These are phyloP conservation scores for Penicillium diatomitis DNA, from an alignment of 495 filamentous ascomycete species.

Conservation along the genomic window DNA sequence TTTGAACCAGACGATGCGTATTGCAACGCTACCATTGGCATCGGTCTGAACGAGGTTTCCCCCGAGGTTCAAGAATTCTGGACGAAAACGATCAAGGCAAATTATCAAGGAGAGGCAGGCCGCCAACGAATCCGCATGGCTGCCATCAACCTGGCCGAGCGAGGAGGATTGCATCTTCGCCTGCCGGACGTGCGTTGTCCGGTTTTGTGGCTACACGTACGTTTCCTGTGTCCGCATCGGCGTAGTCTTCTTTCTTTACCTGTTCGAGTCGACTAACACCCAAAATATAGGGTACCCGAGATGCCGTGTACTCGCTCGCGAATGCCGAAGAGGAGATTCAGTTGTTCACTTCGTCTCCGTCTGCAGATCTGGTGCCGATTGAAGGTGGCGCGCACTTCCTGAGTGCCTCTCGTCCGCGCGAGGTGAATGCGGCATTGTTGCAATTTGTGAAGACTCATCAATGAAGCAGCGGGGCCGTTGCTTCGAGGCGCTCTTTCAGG, in stretches of 20 bases:
- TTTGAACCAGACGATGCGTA: constrained; percentile 48
- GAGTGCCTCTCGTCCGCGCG: constrained; percentile 27
- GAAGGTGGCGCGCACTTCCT: constrained; percentile 51
- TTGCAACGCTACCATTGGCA: constrained; percentile 44
- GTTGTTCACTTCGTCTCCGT: constrained; percentile 42
- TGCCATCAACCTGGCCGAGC: constrained; percentile 44
- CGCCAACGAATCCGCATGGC: constrained; percentile 47
- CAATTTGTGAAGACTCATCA: constrained; percentile 5
- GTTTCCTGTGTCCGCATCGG: constrained; percentile 1
- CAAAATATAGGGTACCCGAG: constrained; percentile 39
- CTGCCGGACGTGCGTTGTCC: constrained; percentile 49
- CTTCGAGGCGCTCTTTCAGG: not conserved
- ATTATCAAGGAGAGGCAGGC: constrained; percentile 52
- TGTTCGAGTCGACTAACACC: too few relatives aligned
- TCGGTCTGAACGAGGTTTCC: constrained; percentile 42
- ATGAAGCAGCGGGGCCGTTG: not conserved
- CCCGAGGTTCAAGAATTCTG: constrained; percentile 39
- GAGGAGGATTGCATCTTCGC: constrained; percentile 48
- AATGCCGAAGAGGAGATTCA: constrained; percentile 49
- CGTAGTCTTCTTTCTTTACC: too few relatives aligned
- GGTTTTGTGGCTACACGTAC: constrained; percentile 54
- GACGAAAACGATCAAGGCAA: constrained; percentile 40
- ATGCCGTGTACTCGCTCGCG: constrained; percentile 38
- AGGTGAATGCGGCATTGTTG: constrained; percentile 5
- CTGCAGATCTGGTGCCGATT: constrained; percentile 39